Evolutionary conservation across 1,284 basidiomycete genomes (phyloP), one percentile per base, ranked within the genome.

Genomic region (Moniliophthora roreri): DNA sequence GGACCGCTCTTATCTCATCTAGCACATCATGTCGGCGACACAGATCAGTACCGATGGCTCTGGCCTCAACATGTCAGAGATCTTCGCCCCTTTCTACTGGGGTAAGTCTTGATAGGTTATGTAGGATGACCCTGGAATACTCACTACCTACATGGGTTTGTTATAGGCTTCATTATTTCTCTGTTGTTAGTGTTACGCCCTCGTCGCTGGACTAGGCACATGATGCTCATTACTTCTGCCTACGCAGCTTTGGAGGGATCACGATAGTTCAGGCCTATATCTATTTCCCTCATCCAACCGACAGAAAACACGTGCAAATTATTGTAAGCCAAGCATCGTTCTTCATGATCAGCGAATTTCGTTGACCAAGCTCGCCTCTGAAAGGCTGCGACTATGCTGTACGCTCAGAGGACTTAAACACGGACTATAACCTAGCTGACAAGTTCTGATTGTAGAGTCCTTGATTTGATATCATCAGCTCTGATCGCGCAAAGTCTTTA

Each of bases 231-330:
- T 1, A 16, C 18, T 15, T 7, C 15, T 10, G n/a, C 16, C 8
- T 13, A 39, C 26, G 11, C 47, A 66, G 64, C 39, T 55, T 66
- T 13, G 51, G 51, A 11, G 66, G 66, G 16, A 63, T 66, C 35
- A 63, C 63, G 20, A 61, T 65, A 41, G 59, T 65, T 21, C 66
- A 67, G 54, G 63, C 63, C 6, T 66, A 65, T 52, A 59, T 67
- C 1, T 67, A 64, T 46, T 66, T 66, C 36, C 60, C 61, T 54
- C 51, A 57, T 60, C 24, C 58, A 51, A 53, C 34, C 40, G 52
- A 63, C 56, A 42, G 61, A 57, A 38, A 16, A 8, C 18, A 32
- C 8, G 60, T 54, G 13, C 44, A 52, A 10, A 32, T 49, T 21
- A 42, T 48, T n/a, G 49, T 55, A 9, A 44, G 49, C 52, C 16